Base-by-base conservation (phyloP, 768 basidiomycete genomes). In the button mushroom (Agaricus bisporus) region DNA sequence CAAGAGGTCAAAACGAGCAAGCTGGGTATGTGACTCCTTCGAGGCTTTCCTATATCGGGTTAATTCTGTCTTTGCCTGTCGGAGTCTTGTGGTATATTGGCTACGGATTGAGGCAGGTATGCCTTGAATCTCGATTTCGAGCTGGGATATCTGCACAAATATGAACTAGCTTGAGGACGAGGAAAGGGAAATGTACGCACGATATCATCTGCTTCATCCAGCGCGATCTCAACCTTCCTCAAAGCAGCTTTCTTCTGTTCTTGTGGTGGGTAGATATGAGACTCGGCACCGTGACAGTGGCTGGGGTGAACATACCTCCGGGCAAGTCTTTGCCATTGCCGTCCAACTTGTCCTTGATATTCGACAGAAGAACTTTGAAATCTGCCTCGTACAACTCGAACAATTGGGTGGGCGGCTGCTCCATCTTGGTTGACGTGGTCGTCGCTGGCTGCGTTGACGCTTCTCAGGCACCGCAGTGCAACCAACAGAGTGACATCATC, bases 201-300 rank as follows among this genome's bases (percentile, higher is more conserved):
- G 67, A 95, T 89, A 73, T 97, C 95, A 57, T 95, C 93, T 0
- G 92, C 94, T 63, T 95, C 95, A 61, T 97, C 94, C 0, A 98
- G 73, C 63, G 94, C 92, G 64, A 91, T 83, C 63, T 93, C 89
- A 2, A 92, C 86, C 58, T 84, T 79, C 49, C 93, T 74, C 51
- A 97, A 69, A 0, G 86, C 77, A 0, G 90, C 79, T 66, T 91
- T 93, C 48, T 86, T 79, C 61, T 88, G 83, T 67, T 97, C 95
- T 93, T 50, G 9, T 22, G 17, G 20, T 41, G 4, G 10, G 36
- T 39, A 38, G 45, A 48, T 14, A 15, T 47, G 8, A 26, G 41
- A 39, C n/a, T 45, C 26, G 32, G 43, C 46, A 42, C 42, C 39
- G 3, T 20, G 3, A 42, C 42, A 42, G 3, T 20, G 3, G 25